Evolutionary conservation across 495 filamentous ascomycete species (phyloP).

Genomic region (Staphylotrichum longicolle): DNA sequence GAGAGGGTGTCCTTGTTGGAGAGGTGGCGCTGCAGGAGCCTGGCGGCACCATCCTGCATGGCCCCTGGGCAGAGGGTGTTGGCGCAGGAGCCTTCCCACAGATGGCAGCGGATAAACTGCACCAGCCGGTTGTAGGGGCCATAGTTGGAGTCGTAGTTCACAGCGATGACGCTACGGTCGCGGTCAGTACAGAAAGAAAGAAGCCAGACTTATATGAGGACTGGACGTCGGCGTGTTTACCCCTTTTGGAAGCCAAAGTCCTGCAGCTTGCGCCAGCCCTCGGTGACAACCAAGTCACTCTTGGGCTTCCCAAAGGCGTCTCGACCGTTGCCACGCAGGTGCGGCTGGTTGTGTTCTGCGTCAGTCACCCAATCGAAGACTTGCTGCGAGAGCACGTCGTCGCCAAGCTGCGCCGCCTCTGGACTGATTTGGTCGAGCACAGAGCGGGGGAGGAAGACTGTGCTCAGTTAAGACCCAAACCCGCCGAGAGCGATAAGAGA

Average conservation of each 20-base stretch:
- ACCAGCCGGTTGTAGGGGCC: conserved; percentile 50
- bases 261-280: conserved; percentile 58
- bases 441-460: conserved; percentile 48
- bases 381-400: conserved; percentile 45
- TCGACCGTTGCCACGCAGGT: conserved; percentile 46
- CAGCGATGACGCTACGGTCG: conserved; percentile 45
- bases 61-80: conserved; percentile 64
- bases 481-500: neutral
- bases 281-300: conserved; percentile 50
- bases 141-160: conserved; percentile 51
- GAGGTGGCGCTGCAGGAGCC: conserved; percentile 57
- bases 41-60: conserved; percentile 70
- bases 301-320: conserved; percentile 51
- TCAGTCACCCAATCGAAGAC: conserved; percentile 54
- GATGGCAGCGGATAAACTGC: conserved; percentile 58
- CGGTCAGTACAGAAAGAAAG: conserved; percentile 1
- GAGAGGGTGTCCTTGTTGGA: conserved; percentile 24
- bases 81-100: conserved; percentile 62
- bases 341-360: conserved; percentile 58
- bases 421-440: conserved; percentile 37
- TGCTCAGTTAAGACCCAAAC: neutral
- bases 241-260: conserved; percentile 53
- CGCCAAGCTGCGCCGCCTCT: conserved; percentile 43
- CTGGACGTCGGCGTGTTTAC: conserved; percentile 14
- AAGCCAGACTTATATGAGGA: neutral